Evolutionary conservation across 345 rosid genomes (phyloP).

Genomic region (Salix suchowensis): DNA sequence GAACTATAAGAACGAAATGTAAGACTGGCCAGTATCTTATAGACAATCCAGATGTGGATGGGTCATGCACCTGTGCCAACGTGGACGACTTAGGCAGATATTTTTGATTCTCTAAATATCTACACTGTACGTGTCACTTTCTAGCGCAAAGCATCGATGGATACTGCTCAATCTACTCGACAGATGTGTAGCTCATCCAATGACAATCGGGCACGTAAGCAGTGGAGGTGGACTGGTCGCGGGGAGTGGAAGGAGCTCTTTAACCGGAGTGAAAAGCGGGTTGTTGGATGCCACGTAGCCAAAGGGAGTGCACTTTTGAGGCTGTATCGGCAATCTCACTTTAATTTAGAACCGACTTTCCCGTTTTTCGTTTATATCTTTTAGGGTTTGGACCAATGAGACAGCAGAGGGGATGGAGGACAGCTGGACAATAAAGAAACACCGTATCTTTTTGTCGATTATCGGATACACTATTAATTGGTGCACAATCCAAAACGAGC

Average conservation of each 20-base stretch:
- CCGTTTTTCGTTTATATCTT: not conserved
- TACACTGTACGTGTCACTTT: constrained; percentile 2
- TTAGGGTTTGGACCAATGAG: constrained; percentile 24
- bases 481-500: too few species aligned
- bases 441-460: too few species aligned
- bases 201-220: constrained; percentile 6
- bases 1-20: not conserved
- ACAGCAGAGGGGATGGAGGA: constrained; percentile 21
- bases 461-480: too few species aligned
- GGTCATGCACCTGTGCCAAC: constrained; percentile 39
- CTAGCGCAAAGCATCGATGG: not conserved
- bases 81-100: constrained; percentile 74
- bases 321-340: constrained; percentile 20
- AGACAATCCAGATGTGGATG: constrained; percentile 43
- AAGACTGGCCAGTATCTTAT: constrained; percentile 48
- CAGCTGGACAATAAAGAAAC: constrained; percentile 33
- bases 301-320: constrained; percentile 13
- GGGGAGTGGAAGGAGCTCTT: not conserved
- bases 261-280: not conserved
- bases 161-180: constrained; percentile 1
- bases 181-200: constrained; percentile 9
- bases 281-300: constrained; percentile 17
- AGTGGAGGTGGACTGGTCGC: not conserved
- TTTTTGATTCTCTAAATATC: constrained; percentile 69
- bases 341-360: constrained; percentile 5